A percentile compares a stretch with the other conserved stretches of the same genome.
These are phyloP conservation scores for Spizellomyces punctatus DNA, from an alignment of 192 early-diverging fungal genomes.

Conservation along the genomic window DNA sequence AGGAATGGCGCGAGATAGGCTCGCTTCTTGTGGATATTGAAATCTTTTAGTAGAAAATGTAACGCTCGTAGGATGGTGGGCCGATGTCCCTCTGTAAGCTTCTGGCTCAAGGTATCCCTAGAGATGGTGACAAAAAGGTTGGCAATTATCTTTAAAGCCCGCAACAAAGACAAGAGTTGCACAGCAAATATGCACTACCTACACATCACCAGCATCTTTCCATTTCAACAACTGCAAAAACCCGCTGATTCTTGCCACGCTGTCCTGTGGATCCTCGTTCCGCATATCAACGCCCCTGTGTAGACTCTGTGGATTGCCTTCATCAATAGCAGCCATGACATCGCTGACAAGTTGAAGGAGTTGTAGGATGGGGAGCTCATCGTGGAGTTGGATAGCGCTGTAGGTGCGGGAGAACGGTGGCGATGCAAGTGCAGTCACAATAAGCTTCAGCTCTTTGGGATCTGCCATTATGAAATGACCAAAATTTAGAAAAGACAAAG, in stretches of 20 bases:
- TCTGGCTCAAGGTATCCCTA: slow-evolving; percentile 40
- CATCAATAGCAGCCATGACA: slow-evolving; percentile 50
- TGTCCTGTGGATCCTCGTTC: slow-evolving; percentile 54
- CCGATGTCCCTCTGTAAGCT: slow-evolving; percentile 42
- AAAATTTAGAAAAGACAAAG: not conserved
- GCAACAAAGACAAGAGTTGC: slow-evolving; percentile 12
- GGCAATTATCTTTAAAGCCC: slow-evolving; percentile 2
- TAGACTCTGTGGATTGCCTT: slow-evolving; percentile 34
- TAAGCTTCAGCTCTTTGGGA: slow-evolving; percentile 37
- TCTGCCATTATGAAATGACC: not conserved
- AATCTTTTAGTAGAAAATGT: slow-evolving; percentile 53
- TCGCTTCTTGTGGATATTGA: slow-evolving; percentile 55
- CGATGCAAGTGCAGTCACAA: slow-evolving; percentile 33
- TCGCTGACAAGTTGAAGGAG: slow-evolving; percentile 51
- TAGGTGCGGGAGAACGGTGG: slow-evolving; percentile 51
- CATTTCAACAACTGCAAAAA: slow-evolving; percentile 56
- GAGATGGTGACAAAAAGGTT: not conserved
- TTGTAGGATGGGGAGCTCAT: slow-evolving; percentile 49
- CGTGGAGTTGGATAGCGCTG: slow-evolving; percentile 58
- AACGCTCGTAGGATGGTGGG: slow-evolving; percentile 42
- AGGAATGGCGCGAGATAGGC: slow-evolving; percentile 58
- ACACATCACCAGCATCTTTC: slow-evolving; percentile 44
- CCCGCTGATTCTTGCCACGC: slow-evolving; percentile 40
- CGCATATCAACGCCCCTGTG: slow-evolving; percentile 44
- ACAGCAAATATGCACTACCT: not conserved